Evolutionary conservation across 1,284 basidiomycete genomes (phyloP).

Genomic region (Veloporphyrellus conicus): DNA sequence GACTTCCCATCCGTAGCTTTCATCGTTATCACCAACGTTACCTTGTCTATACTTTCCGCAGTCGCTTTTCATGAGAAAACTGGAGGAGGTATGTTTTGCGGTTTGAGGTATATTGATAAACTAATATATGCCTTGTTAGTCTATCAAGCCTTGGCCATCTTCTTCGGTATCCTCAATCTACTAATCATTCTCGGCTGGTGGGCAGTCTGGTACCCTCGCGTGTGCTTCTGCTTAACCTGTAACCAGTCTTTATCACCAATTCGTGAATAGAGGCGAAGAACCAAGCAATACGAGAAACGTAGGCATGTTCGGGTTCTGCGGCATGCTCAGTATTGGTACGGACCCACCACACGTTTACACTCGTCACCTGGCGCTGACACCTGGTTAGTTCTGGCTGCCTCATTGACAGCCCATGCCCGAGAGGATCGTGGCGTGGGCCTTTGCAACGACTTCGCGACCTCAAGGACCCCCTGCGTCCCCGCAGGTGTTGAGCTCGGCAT

Average conservation of each 20-base stretch:
- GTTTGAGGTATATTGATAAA: background rate
- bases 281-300: slow-evolving; percentile 22
- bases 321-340: slow-evolving; percentile 22
- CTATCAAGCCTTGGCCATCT: slow-evolving; percentile 24
- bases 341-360: background rate
- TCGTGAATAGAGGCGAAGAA: slow-evolving; percentile 15
- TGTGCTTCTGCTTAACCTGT: background rate
- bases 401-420: slow-evolving; percentile 20
- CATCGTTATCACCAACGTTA: slow-evolving; percentile 16
- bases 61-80: slow-evolving; percentile 19
- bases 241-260: slow-evolving; percentile 18
- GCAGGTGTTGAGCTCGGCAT: slow-evolving; percentile 22
- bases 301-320: slow-evolving; percentile 20
- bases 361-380: slow-evolving; percentile 3
- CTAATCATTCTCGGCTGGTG: slow-evolving; percentile 19
- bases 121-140: slow-evolving; percentile 10
- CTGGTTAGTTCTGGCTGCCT: slow-evolving; percentile 14
- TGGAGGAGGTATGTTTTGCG: slow-evolving; percentile 21
- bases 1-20: slow-evolving; percentile 15
- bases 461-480: slow-evolving; percentile 11
- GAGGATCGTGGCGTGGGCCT: slow-evolving; percentile 5
- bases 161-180: slow-evolving; percentile 12
- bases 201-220: slow-evolving; percentile 2
- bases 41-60: slow-evolving; percentile 14
- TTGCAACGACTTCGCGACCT: slow-evolving; percentile 24